Evolutionary conservation across 164 flowering plant species (phyloP).

Genomic region (Taxillus chinensis): DNA sequence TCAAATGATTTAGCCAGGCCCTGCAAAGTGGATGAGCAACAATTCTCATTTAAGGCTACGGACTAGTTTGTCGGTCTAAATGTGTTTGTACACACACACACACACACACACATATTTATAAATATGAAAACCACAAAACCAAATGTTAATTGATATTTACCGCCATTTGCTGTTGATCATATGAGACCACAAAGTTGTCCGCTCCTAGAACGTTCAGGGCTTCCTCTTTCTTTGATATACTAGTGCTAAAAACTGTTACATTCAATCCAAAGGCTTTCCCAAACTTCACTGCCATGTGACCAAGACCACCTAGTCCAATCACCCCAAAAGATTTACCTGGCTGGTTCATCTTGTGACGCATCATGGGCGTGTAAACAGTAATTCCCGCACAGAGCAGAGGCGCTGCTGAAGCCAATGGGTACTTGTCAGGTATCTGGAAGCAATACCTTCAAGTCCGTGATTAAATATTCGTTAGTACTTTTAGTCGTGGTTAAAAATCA

Average conservation of each 20-base stretch:
- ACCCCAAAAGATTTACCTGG: conserved; percentile 78
- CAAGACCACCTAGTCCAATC: conserved; percentile 77
- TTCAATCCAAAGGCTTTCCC: conserved; percentile 74
- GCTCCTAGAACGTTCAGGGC: conserved; percentile 60
- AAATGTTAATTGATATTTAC: conserved; percentile 15
- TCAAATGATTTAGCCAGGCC: conserved; percentile 41
- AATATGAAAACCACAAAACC: too few species aligned
- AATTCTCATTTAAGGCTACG: not conserved
- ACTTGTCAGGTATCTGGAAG: conserved; percentile 47
- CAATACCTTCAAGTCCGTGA: conserved; percentile 42
- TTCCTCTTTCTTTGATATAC: conserved; percentile 63
- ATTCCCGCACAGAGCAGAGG: conserved; percentile 83
- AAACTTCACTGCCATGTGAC: conserved; percentile 77
- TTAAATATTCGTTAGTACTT: not conserved
- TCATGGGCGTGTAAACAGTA: conserved; percentile 74
- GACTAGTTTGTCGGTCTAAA: not conserved
- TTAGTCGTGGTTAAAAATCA: not conserved
- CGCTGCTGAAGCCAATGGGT: conserved; percentile 62
- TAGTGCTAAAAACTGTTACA: conserved; percentile 70
- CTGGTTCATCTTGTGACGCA: conserved; percentile 71
- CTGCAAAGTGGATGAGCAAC: conserved; percentile 24
- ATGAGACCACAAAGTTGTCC: conserved; percentile 61
- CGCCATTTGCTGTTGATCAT: conserved; percentile 60
- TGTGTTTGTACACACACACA: too few species aligned
- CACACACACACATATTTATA: too few species aligned